phyloP scores from a whole-genome alignment of 2,329 filamentous ascomycete species.

The Phaeophleospora eucalypticola region DNA sequence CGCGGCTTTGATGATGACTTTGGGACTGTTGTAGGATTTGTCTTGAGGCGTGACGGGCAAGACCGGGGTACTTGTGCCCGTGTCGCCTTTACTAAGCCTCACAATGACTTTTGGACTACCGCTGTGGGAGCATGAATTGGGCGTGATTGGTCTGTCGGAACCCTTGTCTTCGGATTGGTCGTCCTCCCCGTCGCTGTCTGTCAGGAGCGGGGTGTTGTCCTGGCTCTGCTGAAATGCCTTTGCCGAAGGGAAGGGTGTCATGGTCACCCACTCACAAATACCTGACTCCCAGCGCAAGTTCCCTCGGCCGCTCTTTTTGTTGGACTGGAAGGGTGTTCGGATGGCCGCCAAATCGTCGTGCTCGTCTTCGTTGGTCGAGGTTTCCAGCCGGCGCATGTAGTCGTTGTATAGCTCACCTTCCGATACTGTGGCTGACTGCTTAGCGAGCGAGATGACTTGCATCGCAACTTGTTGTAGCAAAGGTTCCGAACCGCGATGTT shows the following conservation, averaged over 20 bases:
- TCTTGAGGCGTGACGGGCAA: neutral
- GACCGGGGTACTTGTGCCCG: no score
- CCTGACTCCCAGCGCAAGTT: slow-evolving; percentile 44
- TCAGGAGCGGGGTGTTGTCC: no score
- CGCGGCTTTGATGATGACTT: neutral
- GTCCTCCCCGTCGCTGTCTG: no score
- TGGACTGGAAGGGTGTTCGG: slow-evolving; percentile 12
- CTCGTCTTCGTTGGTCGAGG: neutral
- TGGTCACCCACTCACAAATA: slow-evolving; percentile 43
- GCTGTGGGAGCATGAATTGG: no score
- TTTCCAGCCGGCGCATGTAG: slow-evolving; percentile 1
- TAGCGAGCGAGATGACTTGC: slow-evolving; percentile 6
- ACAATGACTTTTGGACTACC: neutral
- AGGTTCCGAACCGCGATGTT: neutral
- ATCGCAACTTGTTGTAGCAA: slow-evolving; percentile 12
- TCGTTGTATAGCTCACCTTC: slow-evolving; percentile 7
- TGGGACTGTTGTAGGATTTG: neutral
- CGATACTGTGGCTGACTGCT: slow-evolving; percentile 10
- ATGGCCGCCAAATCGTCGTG: neutral
- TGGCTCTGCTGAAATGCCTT: neutral
- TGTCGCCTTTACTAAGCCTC: no score
- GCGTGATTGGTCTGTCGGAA: no score
- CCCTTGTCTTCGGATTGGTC: no score
- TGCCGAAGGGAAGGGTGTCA: slow-evolving; percentile 33
- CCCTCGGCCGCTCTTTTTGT: neutral